These are phyloP conservation scores for Sphaerulina musiva DNA, from an alignment of 2,329 filamentous ascomycete species.

Conservation along the genomic window DNA sequence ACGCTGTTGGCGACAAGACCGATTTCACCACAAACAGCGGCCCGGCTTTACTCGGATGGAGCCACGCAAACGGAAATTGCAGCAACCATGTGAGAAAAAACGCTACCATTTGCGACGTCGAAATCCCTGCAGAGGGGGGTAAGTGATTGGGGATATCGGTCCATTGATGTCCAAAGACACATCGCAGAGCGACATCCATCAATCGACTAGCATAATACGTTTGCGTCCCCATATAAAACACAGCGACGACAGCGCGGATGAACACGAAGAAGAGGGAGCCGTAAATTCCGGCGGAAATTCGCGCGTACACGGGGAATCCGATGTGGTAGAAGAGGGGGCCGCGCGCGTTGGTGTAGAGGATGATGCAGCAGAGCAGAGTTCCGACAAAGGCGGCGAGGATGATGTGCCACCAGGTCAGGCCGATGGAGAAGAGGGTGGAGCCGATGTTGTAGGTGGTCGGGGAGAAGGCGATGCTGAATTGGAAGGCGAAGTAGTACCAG, in stretches of 20 bases:
- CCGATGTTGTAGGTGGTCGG: slow-evolving; percentile 35
- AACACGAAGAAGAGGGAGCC: slow-evolving; percentile 39
- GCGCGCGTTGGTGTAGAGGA: slow-evolving; percentile 35
- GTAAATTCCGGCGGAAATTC: slow-evolving; percentile 34
- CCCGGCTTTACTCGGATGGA: slow-evolving; percentile 32
- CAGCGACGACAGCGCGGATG: slow-evolving; percentile 34
- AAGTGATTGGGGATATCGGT: slow-evolving; percentile 30
- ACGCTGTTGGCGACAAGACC: slow-evolving; percentile 44
- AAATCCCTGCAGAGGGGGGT: slow-evolving; percentile 29
- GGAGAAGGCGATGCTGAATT: slow-evolving; percentile 33
- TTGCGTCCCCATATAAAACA: slow-evolving; percentile 38
- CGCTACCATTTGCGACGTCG: slow-evolving; percentile 31
- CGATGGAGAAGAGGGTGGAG: slow-evolving; percentile 29
- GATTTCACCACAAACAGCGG: slow-evolving; percentile 20
- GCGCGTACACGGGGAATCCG: slow-evolving; percentile 34
- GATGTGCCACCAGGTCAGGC: slow-evolving; percentile 33
- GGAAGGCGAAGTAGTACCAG: slow-evolving; percentile 32
- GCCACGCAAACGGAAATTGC: slow-evolving; percentile 32
- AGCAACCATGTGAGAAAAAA: slow-evolving; percentile 30
- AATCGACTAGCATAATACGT: slow-evolving; percentile 33
- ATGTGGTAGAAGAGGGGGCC: slow-evolving; percentile 35
- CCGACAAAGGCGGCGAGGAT: slow-evolving; percentile 30
- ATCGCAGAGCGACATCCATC: slow-evolving; percentile 35
- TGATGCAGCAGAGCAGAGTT: slow-evolving; percentile 29
- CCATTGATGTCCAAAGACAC: slow-evolving; percentile 38